Evolutionary conservation across 2,329 filamentous ascomycete genomes (phyloP), one percentile per base, ranked within the genome.

Genomic region (Cladosporium sp.): DNA sequence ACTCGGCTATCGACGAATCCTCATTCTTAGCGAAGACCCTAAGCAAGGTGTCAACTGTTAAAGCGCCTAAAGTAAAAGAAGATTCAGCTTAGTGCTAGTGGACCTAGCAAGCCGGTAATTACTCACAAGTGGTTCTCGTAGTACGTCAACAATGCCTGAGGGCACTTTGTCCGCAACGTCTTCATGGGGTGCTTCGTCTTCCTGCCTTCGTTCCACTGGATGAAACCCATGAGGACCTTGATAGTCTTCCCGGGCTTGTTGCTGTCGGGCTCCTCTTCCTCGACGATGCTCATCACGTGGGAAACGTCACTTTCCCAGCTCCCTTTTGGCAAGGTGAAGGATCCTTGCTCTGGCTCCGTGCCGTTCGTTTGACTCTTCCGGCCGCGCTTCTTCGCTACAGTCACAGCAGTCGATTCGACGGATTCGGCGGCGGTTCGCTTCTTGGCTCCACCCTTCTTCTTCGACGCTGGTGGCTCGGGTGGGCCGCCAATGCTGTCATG

Each of bases 301-400:
- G 79, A 76, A 19, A 92, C 81, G 2, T 87, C 77, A 9, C 89
- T 81, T 59, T 93, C 88, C 88, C 88, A 93, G 32, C 78, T 84
- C 7, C 87, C 87, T 2, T 78, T 75, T 0, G 88, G 88, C 2
- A 85, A 84, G 53, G 78, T 79, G 80, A 85, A 89, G 32, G 45
- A 7, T 18, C 46, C 9, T 44, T 48, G 11, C 11, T 45, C 38
- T 46, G 49, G 51, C 43, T 57, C 54, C 35, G 66, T 66, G 34
- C 64, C 65, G 46, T 63, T 66, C 35, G 55, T 59, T 9, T 60
- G 59, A 16, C 58, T 61, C 52, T 62, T 63, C 43, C 58, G 56
- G 4, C 58, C 57, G 3, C 53, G 52, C 49, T 66, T 66, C 53
- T 62, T 62, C 31, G 40, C 50, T 5, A 57, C 18, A 31, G 54